phyloP scores from a whole-genome alignment of 768 basidiomycete species.

The Hydnomerulius pinastri region DNA sequence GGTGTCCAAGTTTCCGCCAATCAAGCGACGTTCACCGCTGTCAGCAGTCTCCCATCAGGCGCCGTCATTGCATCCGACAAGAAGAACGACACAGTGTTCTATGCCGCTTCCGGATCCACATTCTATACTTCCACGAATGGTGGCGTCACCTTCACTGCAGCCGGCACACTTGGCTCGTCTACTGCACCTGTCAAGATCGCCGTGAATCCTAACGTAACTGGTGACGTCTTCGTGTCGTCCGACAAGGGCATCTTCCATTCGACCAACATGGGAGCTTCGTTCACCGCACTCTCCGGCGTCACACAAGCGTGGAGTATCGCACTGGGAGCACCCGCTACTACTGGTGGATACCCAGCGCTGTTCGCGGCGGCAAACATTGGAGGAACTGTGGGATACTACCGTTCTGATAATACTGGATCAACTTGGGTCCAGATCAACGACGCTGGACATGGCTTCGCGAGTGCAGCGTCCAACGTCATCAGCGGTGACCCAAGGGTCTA shows the following conservation, averaged over 20 bases:
- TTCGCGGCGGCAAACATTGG: conserved; percentile 4
- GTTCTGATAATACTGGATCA: conserved; percentile 55
- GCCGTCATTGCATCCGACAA: conserved; percentile 68
- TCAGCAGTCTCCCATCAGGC: conserved; percentile 47
- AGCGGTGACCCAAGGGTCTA: conserved; percentile 35
- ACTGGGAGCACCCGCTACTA: conserved; percentile 1
- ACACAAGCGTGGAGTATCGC: conserved; percentile 9
- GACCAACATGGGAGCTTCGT: background rate
- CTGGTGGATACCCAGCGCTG: conserved; percentile 1
- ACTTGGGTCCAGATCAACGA: conserved; percentile 65
- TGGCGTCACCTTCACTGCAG: conserved; percentile 44
- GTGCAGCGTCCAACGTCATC: conserved; percentile 46
- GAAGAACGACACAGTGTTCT: conserved; percentile 55
- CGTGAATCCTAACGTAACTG: conserved; percentile 4
- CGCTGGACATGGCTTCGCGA: conserved; percentile 57
- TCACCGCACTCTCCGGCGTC: background rate
- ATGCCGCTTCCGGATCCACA: conserved; percentile 52
- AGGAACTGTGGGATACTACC: conserved; percentile 32
- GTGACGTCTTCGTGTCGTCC: conserved; percentile 13
- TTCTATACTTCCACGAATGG: conserved; percentile 65
- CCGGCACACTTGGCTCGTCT: conserved; percentile 5
- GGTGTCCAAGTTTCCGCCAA: conserved; percentile 13
- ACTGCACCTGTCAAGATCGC: conserved; percentile 10
- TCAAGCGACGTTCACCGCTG: conserved; percentile 4
- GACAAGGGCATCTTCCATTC: conserved; percentile 10